These are phyloP conservation scores for Colletotrichum kahawae DNA, from an alignment of 2,329 filamentous ascomycete species.

Conservation along the genomic window DNA sequence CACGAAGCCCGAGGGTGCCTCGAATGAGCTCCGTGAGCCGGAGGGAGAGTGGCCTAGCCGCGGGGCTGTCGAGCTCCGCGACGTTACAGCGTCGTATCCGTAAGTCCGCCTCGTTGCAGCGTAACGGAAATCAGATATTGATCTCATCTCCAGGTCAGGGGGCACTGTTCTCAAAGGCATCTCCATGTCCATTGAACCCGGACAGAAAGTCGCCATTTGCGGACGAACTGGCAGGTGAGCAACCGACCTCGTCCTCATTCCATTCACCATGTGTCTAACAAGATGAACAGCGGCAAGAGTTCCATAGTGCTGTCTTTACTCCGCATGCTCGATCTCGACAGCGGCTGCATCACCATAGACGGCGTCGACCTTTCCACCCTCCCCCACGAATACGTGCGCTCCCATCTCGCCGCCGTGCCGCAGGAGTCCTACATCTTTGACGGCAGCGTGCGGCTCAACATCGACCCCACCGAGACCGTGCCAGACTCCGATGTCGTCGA, in stretches of 20 bases:
- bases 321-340: conserved; percentile 48
- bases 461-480: conserved; percentile 44
- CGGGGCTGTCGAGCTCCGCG: neutral
- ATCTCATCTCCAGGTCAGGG: neutral
- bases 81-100: conserved; percentile 10
- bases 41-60: neutral
- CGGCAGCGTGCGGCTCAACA: conserved; percentile 51
- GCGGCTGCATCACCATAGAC: conserved; percentile 50
- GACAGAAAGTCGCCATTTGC: conserved; percentile 27
- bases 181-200: conserved; percentile 21
- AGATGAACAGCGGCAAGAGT: conserved; percentile 50
- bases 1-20: neutral
- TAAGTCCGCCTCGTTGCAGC: neutral
- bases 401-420: conserved; percentile 45
- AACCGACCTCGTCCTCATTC: neutral
- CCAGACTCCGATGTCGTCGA: conserved; percentile 45
- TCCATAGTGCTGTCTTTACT: conserved; percentile 39
- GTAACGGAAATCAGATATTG: neutral
- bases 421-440: conserved; percentile 57
- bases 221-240: conserved; percentile 28
- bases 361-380: conserved; percentile 39
- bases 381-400: conserved; percentile 29
- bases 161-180: conserved; percentile 6
- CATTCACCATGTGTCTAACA: neutral
- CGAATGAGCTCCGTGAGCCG: neutral